Evolutionary conservation across 1,139 yeast species (phyloP).

Genomic region (Zygosaccharomyces sapae): DNA sequence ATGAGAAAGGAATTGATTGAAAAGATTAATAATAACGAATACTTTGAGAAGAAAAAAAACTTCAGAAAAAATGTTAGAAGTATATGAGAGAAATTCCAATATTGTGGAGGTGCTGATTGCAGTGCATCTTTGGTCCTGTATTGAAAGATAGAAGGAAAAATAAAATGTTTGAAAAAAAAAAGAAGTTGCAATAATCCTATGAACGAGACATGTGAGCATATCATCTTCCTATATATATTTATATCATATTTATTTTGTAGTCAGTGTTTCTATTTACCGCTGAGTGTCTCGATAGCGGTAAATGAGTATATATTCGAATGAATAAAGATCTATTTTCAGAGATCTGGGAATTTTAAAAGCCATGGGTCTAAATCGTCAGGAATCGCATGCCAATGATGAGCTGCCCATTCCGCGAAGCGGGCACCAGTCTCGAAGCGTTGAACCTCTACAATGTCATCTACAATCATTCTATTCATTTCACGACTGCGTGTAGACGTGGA

Average conservation of each 20-base stretch:
- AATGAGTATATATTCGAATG: conserved; percentile 13
- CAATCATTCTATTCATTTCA: conserved; percentile 8
- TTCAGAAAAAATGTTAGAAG: conserved; percentile 2
- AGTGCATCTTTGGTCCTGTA: conserved; percentile 1
- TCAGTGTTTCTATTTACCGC: conserved; percentile 6
- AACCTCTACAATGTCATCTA: conserved; percentile 19
- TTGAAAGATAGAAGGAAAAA: not conserved
- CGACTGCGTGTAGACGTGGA: conserved; percentile 5
- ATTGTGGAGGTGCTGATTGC: not conserved
- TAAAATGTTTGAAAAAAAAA: conserved; percentile 2
- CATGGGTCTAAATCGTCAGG: conserved; percentile 43
- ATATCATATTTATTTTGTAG: conserved; percentile 11
- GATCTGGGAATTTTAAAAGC: conserved; percentile 19
- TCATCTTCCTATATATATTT: conserved; percentile 15
- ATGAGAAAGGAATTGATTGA: conserved; percentile 2
- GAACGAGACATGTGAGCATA: conserved; percentile 18
- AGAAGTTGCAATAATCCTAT: not conserved
- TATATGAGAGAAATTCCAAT: conserved; percentile 1
- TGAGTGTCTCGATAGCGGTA: conserved; percentile 65
- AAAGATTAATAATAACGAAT: conserved; percentile 3
- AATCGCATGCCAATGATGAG: conserved; percentile 37
- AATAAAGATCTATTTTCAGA: conserved; percentile 14
- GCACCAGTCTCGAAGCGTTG: conserved; percentile 24
- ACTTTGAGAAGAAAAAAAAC: not conserved
- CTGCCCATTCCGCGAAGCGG: conserved; percentile 34